Conservation (phyloP, 257 asterid genomes). For the Thymus quinquecostatus region DNA sequence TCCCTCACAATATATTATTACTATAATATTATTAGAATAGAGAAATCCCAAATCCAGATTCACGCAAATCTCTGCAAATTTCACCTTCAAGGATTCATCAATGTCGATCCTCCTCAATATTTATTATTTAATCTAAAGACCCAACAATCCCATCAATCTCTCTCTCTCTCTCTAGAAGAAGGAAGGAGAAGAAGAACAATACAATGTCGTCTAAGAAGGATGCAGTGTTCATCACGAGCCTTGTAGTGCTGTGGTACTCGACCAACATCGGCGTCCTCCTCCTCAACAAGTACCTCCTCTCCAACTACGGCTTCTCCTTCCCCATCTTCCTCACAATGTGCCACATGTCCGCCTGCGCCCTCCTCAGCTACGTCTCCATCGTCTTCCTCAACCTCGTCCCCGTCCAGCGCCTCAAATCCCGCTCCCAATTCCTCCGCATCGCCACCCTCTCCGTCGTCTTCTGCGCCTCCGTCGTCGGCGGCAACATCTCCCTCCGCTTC, state of each 20-base stretch:
- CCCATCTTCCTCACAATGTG: slow-evolving; percentile 97
- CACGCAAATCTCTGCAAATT: not conserved
- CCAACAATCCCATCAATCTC: not conserved
- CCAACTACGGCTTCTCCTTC: slow-evolving; percentile 75
- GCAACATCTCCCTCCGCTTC: slow-evolving; percentile 73
- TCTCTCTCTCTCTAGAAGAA: not conserved
- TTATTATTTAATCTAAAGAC: not conserved
- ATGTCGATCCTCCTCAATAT: not conserved
- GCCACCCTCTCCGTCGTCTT: slow-evolving; percentile 81
- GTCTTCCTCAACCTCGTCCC: slow-evolving; percentile 75
- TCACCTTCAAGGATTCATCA: not conserved
- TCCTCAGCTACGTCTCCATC: slow-evolving; percentile 84
- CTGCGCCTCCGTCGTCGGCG: slow-evolving; percentile 96
- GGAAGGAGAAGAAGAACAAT: not conserved
- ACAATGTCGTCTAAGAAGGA: slow-evolving; percentile 44
- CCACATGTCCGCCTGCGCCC: slow-evolving; percentile 96
- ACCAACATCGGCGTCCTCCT: slow-evolving; percentile 92
- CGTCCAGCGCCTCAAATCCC: slow-evolving; percentile 77
- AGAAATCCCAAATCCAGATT: slow-evolving; percentile 1
- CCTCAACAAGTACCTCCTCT: slow-evolving; percentile 84
- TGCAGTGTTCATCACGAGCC: slow-evolving; percentile 55
- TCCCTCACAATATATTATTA: slow-evolving; percentile 16
- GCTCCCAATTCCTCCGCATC: slow-evolving; percentile 74
- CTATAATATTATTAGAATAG: not conserved
- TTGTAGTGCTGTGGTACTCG: slow-evolving; percentile 75